Evolutionary conservation across 2,329 filamentous ascomycete species (phyloP).

Genomic region (Xylaria sp.): DNA sequence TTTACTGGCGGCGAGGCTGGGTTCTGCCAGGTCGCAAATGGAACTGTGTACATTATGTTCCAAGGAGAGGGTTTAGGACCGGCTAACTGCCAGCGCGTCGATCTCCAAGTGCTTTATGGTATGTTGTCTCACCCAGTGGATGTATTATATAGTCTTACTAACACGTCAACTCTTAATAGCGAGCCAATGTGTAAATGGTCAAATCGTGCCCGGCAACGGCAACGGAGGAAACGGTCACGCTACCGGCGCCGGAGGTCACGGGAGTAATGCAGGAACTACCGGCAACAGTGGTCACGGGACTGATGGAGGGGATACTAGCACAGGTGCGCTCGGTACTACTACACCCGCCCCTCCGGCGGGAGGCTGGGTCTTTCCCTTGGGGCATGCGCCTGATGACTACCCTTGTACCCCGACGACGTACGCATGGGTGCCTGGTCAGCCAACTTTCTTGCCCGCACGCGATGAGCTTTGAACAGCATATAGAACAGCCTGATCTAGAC

Average conservation of each 20-base stretch:
- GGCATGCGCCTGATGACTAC: conserved; percentile 23
- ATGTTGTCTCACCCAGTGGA: too few relatives aligned
- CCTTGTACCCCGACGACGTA: conserved; percentile 24
- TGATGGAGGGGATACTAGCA: too few relatives aligned
- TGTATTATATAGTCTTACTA: too few relatives aligned
- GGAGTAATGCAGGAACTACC: too few relatives aligned
- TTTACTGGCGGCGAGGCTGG: conserved; percentile 36
- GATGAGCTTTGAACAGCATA: conserved; percentile 25
- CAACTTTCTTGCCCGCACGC: conserved; percentile 29
- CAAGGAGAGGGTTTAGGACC: conserved; percentile 19
- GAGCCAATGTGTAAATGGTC: conserved; percentile 24
- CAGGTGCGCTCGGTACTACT: background rate
- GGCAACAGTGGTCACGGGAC: background rate
- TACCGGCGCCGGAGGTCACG: background rate
- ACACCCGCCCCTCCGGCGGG: background rate
- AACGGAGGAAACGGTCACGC: background rate
- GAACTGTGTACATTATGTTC: conserved; percentile 34
- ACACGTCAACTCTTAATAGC: background rate
- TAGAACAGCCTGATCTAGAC: background rate
- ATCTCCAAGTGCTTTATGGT: conserved; percentile 24
- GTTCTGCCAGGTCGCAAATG: conserved; percentile 36
- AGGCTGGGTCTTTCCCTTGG: conserved; percentile 16
- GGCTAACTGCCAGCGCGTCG: conserved; percentile 27
- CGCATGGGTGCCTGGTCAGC: conserved; percentile 27
- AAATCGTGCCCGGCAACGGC: conserved; percentile 4